Percentiles rank a stretch among this genome's conserved stretches.
phyloP scores from a whole-genome alignment of 2,329 filamentous ascomycete species.

The Sphaerulina musiva region DNA sequence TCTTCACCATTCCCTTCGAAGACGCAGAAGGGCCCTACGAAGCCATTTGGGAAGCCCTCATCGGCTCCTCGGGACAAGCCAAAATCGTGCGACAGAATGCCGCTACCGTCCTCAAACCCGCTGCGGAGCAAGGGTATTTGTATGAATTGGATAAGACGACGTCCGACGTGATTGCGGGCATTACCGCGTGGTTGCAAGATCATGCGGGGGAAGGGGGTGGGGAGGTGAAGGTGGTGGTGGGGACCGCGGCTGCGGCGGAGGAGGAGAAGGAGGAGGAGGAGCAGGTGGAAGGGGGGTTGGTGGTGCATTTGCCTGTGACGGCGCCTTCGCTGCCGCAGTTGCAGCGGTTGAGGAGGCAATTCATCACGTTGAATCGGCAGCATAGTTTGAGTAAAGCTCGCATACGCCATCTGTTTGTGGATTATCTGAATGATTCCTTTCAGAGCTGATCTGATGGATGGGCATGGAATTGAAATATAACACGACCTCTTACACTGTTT shows the following conservation, averaged over 20 bases:
- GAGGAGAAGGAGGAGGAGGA: conserved; percentile 56
- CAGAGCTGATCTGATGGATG: conserved; percentile 18
- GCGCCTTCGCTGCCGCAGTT: conserved; percentile 63
- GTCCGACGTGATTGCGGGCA: conserved; percentile 64
- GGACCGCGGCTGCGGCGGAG: conserved; percentile 30
- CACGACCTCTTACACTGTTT: neutral
- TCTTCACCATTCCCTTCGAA: conserved; percentile 73
- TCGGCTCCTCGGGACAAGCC: conserved; percentile 54
- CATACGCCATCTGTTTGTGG: conserved; percentile 37
- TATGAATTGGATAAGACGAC: conserved; percentile 74
- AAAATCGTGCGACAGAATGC: conserved; percentile 67
- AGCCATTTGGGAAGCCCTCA: conserved; percentile 66
- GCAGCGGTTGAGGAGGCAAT: conserved; percentile 70
- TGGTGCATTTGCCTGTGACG: conserved; percentile 62
- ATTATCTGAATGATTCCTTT: conserved; percentile 39
- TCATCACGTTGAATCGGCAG: conserved; percentile 67
- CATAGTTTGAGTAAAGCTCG: conserved; percentile 42
- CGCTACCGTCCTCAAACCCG: conserved; percentile 63
- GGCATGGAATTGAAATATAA: neutral
- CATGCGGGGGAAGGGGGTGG: conserved; percentile 57
- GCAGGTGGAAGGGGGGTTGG: conserved; percentile 20
- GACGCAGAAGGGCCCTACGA: conserved; percentile 63
- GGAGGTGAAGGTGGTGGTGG: conserved; percentile 47
- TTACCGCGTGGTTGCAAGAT: conserved; percentile 61
- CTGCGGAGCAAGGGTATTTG: conserved; percentile 62